Conservation (phyloP, 83 land plant genomes). For the Diphasiastrum complanatum region DNA sequence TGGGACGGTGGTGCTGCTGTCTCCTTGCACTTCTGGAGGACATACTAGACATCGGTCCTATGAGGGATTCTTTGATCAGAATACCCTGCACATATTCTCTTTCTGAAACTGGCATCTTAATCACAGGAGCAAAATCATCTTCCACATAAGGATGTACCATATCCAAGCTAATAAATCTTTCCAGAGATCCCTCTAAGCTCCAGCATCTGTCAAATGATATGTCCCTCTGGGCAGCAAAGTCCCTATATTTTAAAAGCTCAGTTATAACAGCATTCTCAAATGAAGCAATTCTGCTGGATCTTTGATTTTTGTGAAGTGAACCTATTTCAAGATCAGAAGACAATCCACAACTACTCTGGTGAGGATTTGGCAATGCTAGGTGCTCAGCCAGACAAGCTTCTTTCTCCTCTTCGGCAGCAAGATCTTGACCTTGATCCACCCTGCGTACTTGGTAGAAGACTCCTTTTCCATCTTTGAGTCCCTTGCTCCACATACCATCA, state of each 20-base stretch:
- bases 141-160: not conserved
- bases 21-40: not conserved
- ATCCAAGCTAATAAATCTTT: too few relatives aligned
- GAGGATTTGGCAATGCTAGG: not conserved
- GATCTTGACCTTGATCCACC: not conserved
- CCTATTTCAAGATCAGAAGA: not conserved
- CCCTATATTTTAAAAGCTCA: too few relatives aligned
- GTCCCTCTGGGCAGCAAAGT: too few relatives aligned
- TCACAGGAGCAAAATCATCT: not conserved
- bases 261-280: not conserved
- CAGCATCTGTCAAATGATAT: not conserved
- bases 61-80: constrained; percentile 17
- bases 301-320: not conserved
- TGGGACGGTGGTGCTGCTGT: not conserved
- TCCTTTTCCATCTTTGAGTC: constrained; percentile 24
- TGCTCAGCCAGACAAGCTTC: not conserved
- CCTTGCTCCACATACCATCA: constrained; percentile 23
- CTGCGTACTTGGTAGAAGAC: constrained; percentile 18
- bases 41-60: not conserved
- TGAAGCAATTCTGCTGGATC: not conserved
- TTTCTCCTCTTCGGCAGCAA: not conserved
- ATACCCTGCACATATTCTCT: constrained; percentile 21
- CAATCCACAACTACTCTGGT: not conserved
- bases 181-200: not conserved
- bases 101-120: constrained; percentile 1